A percentile compares a stretch with the other conserved stretches of the same genome.
These are phyloP conservation scores for Pilaira anomala DNA, from an alignment of 192 early-diverging fungal genomes.

Conservation along the genomic window DNA sequence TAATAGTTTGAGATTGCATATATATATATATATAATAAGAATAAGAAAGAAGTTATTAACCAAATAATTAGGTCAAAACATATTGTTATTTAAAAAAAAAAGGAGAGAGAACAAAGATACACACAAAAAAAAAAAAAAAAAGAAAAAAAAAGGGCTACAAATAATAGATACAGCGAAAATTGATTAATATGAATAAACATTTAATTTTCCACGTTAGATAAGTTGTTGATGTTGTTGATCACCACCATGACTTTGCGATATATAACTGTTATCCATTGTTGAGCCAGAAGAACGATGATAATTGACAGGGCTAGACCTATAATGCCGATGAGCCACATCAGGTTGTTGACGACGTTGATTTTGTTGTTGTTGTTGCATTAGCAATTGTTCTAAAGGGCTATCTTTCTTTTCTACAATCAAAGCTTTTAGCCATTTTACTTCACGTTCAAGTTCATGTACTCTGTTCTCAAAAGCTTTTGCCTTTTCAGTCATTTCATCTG, in stretches of 20 bases:
- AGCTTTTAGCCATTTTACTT: conserved; percentile 79
- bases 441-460: conserved; percentile 82
- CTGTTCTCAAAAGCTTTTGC: conserved; percentile 71
- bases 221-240: neutral
- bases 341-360: too few species aligned
- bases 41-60: neutral
- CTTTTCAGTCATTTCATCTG: conserved; percentile 75
- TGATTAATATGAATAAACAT: neutral
- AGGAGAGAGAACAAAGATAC: too few species aligned
- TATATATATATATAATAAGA: neutral
- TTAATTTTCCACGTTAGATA: neutral
- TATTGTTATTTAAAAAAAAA: conserved; percentile 16
- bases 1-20: neutral
- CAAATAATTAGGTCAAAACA: too few species aligned
- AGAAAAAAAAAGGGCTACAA: too few species aligned
- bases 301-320: too few species aligned
- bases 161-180: neutral
- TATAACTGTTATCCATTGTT: too few species aligned
- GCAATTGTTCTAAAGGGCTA: conserved; percentile 5
- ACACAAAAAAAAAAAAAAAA: neutral
- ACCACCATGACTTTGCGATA: too few species aligned
- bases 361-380: neutral
- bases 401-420: conserved; percentile 39
- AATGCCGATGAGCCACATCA: too few species aligned
- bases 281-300: too few species aligned